Percentiles rank a stretch among this genome's conserved stretches.
These are phyloP conservation scores for Trichosporon asahii DNA, from an alignment of 1,284 basidiomycete genomes.

Conservation along the genomic window DNA sequence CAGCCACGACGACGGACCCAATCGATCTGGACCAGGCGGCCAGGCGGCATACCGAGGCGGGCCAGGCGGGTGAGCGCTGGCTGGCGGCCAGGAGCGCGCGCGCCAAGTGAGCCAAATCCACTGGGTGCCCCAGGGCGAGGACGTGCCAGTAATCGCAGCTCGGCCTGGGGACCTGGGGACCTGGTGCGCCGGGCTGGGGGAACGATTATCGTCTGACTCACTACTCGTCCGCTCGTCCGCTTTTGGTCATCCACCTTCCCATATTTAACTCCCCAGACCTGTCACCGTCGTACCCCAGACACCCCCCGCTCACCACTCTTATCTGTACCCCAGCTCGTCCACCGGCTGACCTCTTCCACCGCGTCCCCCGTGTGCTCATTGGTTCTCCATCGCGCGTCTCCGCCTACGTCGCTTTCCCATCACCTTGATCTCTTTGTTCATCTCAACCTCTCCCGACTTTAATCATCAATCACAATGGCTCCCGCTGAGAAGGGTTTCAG, in stretches of 20 bases:
- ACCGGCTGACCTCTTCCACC: not conserved
- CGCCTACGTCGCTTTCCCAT: not conserved
- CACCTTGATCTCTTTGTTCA: constrained; percentile 1
- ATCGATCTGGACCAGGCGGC: not conserved
- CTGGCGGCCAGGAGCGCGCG: not conserved
- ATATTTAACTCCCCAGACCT: constrained; percentile 4
- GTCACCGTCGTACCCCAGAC: not conserved
- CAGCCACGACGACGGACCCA: not conserved
- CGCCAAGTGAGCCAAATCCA: not conserved
- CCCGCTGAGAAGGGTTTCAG: constrained; percentile 78
- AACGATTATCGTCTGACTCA: constrained; percentile 2
- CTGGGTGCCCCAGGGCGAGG: not conserved
- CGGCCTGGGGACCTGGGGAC: not conserved
- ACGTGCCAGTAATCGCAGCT: not conserved
- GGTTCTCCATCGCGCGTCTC: not conserved
- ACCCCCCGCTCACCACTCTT: constrained; percentile 8
- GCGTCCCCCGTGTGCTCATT: not conserved
- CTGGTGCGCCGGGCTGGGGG: not conserved
- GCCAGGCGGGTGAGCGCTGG: not conserved
- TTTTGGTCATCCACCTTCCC: not conserved
- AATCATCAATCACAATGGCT: constrained; percentile 50
- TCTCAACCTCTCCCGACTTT: not conserved
- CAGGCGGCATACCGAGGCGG: not conserved
- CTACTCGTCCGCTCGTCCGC: constrained; percentile 5
- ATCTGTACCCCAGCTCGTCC: constrained; percentile 13